phyloP scores from a whole-genome alignment of 441 rosid genomes.

The Arabidopsis hybrid region DNA sequence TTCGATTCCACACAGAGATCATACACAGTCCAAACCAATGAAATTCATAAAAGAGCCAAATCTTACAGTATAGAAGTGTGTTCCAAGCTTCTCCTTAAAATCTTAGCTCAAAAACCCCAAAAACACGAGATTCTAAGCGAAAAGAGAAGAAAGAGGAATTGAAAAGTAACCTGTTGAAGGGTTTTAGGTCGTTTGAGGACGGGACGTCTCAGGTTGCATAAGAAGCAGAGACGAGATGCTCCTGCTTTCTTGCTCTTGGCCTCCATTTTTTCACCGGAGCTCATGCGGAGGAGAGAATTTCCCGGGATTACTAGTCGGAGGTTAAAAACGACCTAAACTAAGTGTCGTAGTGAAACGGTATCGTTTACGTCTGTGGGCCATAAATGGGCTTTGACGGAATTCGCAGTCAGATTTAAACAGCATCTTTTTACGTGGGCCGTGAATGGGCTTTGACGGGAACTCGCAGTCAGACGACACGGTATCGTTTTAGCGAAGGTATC shows the following conservation, averaged over 20 bases:
- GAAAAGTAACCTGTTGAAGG: slow-evolving; percentile 69
- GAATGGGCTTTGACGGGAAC: neutral
- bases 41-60: neutral
- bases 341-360: neutral
- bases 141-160: neutral
- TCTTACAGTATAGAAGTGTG: neutral
- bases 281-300: neutral
- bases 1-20: neutral
- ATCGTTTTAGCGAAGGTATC: neutral
- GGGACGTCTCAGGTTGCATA: slow-evolving; percentile 65
- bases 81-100: neutral
- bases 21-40: neutral
- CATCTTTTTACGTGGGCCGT: neutral
- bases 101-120: neutral
- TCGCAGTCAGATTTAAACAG: neutral
- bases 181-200: slow-evolving; percentile 93
- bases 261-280: slow-evolving; percentile 50
- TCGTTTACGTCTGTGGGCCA: neutral
- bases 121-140: neutral
- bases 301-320: slow-evolving; percentile 17
- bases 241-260: slow-evolving; percentile 54
- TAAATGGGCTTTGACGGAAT: neutral
- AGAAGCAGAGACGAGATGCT: slow-evolving; percentile 60
- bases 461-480: neutral
- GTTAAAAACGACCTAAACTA: slow-evolving; percentile 21